Evolutionary conservation across 139 green algal genomes (phyloP).

Genomic region (Coelastrella sp.): DNA sequence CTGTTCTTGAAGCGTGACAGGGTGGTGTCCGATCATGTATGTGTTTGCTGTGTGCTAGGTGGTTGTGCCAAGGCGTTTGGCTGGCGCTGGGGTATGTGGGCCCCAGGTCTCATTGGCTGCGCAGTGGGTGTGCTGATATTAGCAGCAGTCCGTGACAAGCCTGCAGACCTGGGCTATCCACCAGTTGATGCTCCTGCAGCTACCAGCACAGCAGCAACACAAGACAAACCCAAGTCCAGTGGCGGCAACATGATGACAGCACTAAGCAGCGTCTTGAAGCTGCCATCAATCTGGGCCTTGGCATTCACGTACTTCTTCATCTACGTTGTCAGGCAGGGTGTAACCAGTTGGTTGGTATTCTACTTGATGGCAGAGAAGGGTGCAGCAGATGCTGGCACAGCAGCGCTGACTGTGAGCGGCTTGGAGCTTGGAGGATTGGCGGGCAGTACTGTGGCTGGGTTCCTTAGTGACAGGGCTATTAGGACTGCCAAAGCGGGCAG

Average conservation of each 20-base stretch:
- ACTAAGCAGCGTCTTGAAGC: slow-evolving; percentile 61
- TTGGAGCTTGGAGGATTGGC: slow-evolving; percentile 89
- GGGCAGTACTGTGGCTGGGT: slow-evolving; percentile 79
- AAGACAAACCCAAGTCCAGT: neutral
- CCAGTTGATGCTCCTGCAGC: slow-evolving; percentile 65
- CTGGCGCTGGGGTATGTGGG: slow-evolving; percentile 87
- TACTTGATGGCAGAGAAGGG: slow-evolving; percentile 82
- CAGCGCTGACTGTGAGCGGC: slow-evolving; percentile 77
- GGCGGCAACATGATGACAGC: slow-evolving; percentile 69
- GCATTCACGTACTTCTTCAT: slow-evolving; percentile 85
- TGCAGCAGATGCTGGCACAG: slow-evolving; percentile 70
- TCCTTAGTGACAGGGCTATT: slow-evolving; percentile 73
- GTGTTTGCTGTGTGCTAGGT: slow-evolving; percentile 13
- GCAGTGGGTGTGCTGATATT: slow-evolving; percentile 77
- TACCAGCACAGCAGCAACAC: slow-evolving; percentile 5
- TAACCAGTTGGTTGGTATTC: slow-evolving; percentile 82
- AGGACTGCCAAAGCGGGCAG: slow-evolving; percentile 45
- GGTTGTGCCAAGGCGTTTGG: slow-evolving; percentile 67
- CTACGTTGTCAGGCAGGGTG: slow-evolving; percentile 76
- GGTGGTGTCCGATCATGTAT: too few relatives aligned
- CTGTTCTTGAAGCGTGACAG: too few relatives aligned
- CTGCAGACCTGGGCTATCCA: slow-evolving; percentile 70
- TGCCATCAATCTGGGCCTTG: slow-evolving; percentile 64
- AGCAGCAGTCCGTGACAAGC: slow-evolving; percentile 63
- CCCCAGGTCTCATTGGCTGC: slow-evolving; percentile 81